These are phyloP conservation scores for Amborella trichopoda DNA, from an alignment of 164 flowering plant species.

Conservation along the genomic window DNA sequence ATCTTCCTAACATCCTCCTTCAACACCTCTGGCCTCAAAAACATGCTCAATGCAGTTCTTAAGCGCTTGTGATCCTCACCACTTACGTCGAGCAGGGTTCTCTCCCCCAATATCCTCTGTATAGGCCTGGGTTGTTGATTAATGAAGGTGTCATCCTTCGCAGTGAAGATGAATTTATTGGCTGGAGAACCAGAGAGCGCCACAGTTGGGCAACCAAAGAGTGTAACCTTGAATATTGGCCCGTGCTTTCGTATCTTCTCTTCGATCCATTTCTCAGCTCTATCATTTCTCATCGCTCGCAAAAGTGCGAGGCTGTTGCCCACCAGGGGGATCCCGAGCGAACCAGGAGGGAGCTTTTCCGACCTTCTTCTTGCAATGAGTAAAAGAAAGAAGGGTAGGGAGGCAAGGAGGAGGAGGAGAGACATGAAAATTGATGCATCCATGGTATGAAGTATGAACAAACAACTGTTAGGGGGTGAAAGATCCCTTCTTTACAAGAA, in stretches of 20 bases:
- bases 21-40: constrained; percentile 20
- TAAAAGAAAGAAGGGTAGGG: no score
- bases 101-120: constrained; percentile 17
- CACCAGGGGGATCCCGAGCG: constrained; percentile 29
- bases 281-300: constrained; percentile 23
- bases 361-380: constrained; percentile 7
- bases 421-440: no score
- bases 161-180: constrained; percentile 24
- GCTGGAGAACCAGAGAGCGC: constrained; percentile 28
- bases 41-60: constrained; percentile 12
- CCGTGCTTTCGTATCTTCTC: constrained; percentile 22
- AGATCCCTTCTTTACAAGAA: no score
- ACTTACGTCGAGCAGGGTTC: constrained; percentile 16
- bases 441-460: no score
- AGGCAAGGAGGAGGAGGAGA: no score
- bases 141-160: constrained; percentile 10
- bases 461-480: no score
- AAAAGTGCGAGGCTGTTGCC: constrained; percentile 29
- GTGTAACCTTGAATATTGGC: constrained; percentile 22
- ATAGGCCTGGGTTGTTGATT: constrained; percentile 22
- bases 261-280: constrained; percentile 26
- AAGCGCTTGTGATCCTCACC: constrained; percentile 20
- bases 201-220: constrained; percentile 27
- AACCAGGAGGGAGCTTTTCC: constrained; percentile 23
- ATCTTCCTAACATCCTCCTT: constrained; percentile 18